Evolutionary conservation across 2,329 filamentous ascomycete species (phyloP), one percentile per base, ranked within the genome.

Genomic region (Sporothrix sp.): DNA sequence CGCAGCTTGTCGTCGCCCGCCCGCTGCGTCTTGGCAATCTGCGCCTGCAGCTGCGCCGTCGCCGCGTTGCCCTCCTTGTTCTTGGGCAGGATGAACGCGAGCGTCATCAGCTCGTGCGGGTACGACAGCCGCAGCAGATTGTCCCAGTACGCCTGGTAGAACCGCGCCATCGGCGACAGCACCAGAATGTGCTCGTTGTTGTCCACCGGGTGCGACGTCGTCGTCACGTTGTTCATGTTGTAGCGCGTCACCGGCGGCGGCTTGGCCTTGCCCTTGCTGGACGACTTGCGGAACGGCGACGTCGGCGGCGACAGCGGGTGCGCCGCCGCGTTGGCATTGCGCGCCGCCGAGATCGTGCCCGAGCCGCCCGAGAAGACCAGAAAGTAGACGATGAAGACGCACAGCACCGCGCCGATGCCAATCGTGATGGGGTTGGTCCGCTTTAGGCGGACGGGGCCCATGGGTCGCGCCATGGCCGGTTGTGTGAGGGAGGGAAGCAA

Each of bases 11-110:
- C 82, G 0, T 84, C 78, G 0, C 89, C 87, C 4, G 63, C 65
- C 54, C 84, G 84, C 65, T 98, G 93, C 0, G 88, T 94, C 66
- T 85, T 85, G 48, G 84, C 75, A 57, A 98, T 87, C 58, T 88
- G 84, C 51, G 84, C 82, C 68, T 98, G 90, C 49, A 98, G 72
- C 35, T 85, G 82, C 7, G 81, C 71, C 14, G 89, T 93, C 3
- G 93, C 93, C 25, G 82, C 74, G 66, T 97, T 95, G 53, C 93
- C 93, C 59, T 96, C 90, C 63, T 85, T 85, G 43, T 83, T 95
- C 71, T 94, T 95, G 48, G 93, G 93, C 25, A 95, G 82, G 63
- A 98, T 97, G 71, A 97, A 98, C 35, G 88, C 93, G 25, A 98
- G 75, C 1, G 88, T 94, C 63, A 98, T 94, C 56, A 97, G 79